These are phyloP conservation scores for Hypocrella siamensis DNA, from an alignment of 2,329 filamentous ascomycete genomes.

Conservation along the genomic window DNA sequence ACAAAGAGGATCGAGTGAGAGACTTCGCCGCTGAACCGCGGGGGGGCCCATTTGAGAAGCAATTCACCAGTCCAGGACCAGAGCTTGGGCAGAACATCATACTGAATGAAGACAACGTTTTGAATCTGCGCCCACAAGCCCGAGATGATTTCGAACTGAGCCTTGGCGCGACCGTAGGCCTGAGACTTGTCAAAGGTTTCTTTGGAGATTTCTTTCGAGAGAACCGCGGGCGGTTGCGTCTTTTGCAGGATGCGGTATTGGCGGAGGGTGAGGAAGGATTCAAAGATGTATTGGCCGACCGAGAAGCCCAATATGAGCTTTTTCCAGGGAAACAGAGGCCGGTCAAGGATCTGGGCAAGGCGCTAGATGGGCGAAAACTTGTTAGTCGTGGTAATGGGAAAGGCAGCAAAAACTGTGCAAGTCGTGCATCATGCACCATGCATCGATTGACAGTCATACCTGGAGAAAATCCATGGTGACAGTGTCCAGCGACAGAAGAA, in stretches of 20 bases:
- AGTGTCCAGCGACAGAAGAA: neutral
- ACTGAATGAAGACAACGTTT: conserved; percentile 79
- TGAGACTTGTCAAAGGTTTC: conserved; percentile 91
- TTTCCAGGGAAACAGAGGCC: conserved; percentile 94
- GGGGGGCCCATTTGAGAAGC: conserved; percentile 59
- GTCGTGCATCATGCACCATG: too few relatives aligned
- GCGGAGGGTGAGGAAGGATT: conserved; percentile 74
- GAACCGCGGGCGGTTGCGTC: conserved; percentile 67
- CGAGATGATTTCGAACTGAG: conserved; percentile 70
- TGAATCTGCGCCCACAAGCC: conserved; percentile 76
- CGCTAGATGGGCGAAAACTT: conserved; percentile 34
- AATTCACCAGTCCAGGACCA: conserved; percentile 70
- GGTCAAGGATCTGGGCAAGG: conserved; percentile 76
- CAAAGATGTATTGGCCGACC: conserved; percentile 76
- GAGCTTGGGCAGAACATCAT: conserved; percentile 77
- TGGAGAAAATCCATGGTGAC: conserved; percentile 30
- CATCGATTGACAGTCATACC: conserved; percentile 6
- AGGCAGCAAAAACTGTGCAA: too few relatives aligned
- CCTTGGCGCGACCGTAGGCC: conserved; percentile 91
- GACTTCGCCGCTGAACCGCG: conserved; percentile 78
- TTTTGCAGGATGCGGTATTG: conserved; percentile 79
- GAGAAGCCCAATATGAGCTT: conserved; percentile 90
- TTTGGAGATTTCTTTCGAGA: conserved; percentile 75
- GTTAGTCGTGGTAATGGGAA: neutral
- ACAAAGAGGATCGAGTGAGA: conserved; percentile 87